Base-by-base conservation (phyloP, 768 basidiomycete genomes). In the Serendipita indica region DNA sequence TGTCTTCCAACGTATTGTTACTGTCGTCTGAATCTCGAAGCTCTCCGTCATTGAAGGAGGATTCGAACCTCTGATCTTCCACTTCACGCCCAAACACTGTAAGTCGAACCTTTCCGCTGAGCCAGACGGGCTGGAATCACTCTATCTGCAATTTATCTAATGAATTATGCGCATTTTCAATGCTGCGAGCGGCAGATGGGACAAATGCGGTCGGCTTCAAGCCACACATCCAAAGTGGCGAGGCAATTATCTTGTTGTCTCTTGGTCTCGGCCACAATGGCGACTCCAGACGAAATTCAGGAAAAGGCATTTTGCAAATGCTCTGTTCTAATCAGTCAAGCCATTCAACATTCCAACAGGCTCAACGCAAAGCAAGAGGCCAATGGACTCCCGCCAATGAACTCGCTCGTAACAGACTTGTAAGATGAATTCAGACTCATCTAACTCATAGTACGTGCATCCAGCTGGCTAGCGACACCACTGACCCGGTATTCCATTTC, bases 401-500 rank as follows among this genome's bases (percentile, higher is more conserved):
- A 75, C 7, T 90, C 92, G 54, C 78, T 99, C 3, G 85, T 90
- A 27, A 77, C 79, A 58, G 96, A 98, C 74, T 80, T 98, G 57
- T 89, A 86, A 3, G 93, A 97, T 72, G 96, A 96, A 33, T 92
- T 96, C 18, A 82, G 88, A 62, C 77, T 99, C 39, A 96, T 98
- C 62, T 92, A 97, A 68, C 78, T 99, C 33, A 90, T 89, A 86
- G 92, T 89, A 58, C 57, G 69, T 62, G 30, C 34, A 33, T 25
- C 27, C 5, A 18, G n/a, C n/a, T n/a, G n/a, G n/a, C n/a, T n/a
- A n/a, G n/a, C n/a, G n/a, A n/a, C n/a, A n/a, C n/a, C n/a, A n/a
- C n/a, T 43, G 41, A 1, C n/a, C 18, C 5, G 27, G 7, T n/a
- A 43, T 43, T n/a, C 7, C 7, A 18, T 7, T 18, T 43, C 5